phyloP scores from a whole-genome alignment of 2,329 filamentous ascomycete species.

The Fusarium sp. region DNA sequence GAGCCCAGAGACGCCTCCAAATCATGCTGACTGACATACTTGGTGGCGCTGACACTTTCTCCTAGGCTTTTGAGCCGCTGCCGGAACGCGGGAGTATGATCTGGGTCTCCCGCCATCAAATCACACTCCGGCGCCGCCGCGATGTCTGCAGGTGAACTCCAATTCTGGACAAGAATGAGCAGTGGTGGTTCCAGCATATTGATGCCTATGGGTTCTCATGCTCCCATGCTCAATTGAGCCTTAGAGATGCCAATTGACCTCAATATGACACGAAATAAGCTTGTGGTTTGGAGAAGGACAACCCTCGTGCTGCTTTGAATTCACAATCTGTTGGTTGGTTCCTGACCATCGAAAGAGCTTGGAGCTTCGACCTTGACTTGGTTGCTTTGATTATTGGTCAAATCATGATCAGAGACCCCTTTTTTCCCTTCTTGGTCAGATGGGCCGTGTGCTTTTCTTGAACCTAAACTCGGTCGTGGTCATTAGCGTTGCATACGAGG shows the following conservation, averaged over 20 bases:
- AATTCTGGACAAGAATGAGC: conserved; percentile 23
- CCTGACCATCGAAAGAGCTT: conserved; percentile 18
- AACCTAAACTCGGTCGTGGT: conserved; percentile 51
- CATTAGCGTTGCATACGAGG: conserved; percentile 50
- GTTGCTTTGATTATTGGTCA: conserved; percentile 40
- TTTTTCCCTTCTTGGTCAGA: conserved; percentile 47
- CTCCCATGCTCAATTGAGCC: conserved; percentile 24
- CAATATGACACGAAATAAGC: neutral
- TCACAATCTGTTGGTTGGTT: conserved; percentile 30
- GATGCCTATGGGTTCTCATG: too few relatives aligned
- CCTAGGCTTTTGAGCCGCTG: conserved; percentile 35
- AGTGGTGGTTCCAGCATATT: too few relatives aligned
- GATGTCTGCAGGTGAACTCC: conserved; percentile 22
- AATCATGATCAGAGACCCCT: conserved; percentile 37
- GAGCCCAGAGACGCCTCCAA: conserved; percentile 22
- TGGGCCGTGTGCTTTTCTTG: conserved; percentile 48
- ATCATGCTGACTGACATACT: conserved; percentile 42
- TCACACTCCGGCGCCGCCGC: conserved; percentile 19
- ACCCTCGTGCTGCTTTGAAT: conserved; percentile 18
- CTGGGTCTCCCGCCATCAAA: conserved; percentile 10
- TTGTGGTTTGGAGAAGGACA: neutral
- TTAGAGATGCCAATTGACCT: conserved; percentile 24
- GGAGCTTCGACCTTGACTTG: conserved; percentile 24
- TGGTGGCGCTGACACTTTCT: conserved; percentile 41
- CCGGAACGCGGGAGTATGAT: conserved; percentile 37